Evolutionary conservation across 2,329 filamentous ascomycete species (phyloP).

Genomic region (Diplodia scrobiculata): DNA sequence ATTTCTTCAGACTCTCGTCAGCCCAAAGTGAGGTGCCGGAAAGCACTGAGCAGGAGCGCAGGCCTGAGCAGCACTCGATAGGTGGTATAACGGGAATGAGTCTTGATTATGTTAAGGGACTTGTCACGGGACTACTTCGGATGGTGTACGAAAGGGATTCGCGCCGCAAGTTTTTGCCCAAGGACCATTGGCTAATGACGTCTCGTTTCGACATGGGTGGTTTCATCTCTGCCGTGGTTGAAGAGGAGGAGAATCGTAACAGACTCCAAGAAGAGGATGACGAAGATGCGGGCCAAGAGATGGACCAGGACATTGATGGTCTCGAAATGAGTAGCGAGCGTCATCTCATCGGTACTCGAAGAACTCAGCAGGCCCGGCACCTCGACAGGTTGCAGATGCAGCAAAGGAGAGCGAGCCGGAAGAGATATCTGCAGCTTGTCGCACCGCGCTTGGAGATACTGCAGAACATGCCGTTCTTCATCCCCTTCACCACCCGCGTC

Average conservation of each 20-base stretch:
- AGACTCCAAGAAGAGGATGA: conserved; percentile 66
- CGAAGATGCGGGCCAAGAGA: conserved; percentile 54
- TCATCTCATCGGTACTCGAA: conserved; percentile 57
- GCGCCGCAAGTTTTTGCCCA: conserved; percentile 76
- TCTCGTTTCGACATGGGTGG: conserved; percentile 81
- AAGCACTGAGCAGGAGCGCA: conserved; percentile 36
- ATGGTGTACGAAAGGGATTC: conserved; percentile 95
- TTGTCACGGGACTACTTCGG: conserved; percentile 76
- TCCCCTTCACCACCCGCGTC: conserved; percentile 88
- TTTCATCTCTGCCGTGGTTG: conserved; percentile 82
- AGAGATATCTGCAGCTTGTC: conserved; percentile 70
- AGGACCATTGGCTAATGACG: conserved; percentile 94
- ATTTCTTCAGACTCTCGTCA: conserved; percentile 39
- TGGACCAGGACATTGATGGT: conserved; percentile 44
- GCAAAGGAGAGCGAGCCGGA: conserved; percentile 67
- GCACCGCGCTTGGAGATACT: conserved; percentile 86
- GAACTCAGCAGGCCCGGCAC: conserved; percentile 63
- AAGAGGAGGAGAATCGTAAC: conserved; percentile 78
- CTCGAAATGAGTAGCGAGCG: conserved; percentile 32
- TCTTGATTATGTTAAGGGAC: conserved; percentile 74
- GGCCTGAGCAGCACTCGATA: conserved; percentile 49
- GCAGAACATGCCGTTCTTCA: conserved; percentile 94
- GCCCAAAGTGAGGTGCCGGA: background rate
- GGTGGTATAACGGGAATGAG: conserved; percentile 71
- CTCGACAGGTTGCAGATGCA: conserved; percentile 65